Evolutionary conservation across 2,329 filamentous ascomycete genomes (phyloP).

Genomic region (Pestalotiopsis sp.): DNA sequence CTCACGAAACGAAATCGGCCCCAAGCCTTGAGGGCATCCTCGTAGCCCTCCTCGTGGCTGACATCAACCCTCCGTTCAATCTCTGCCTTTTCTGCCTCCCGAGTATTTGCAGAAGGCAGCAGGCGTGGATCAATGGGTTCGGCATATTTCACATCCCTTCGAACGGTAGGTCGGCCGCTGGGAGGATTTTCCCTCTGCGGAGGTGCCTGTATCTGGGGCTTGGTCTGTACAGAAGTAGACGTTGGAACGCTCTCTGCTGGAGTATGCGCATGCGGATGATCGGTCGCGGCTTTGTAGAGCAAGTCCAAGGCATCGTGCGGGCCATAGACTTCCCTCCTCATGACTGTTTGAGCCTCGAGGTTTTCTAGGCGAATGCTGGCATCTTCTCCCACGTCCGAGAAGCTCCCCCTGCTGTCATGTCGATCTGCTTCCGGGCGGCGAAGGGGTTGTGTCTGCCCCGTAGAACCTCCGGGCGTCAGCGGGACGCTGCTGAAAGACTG

Average conservation of each 20-base stretch:
- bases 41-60: constrained; percentile 57
- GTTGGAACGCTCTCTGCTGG: constrained; percentile 27
- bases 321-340: constrained; percentile 78
- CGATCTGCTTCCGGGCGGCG: constrained; percentile 57
- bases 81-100: constrained; percentile 26
- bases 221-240: constrained; percentile 21
- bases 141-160: constrained; percentile 27
- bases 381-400: constrained; percentile 48
- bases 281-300: constrained; percentile 82
- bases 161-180: constrained; percentile 15
- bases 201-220: constrained; percentile 24
- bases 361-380: constrained; percentile 66
- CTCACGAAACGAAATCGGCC: constrained; percentile 91
- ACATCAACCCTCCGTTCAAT: constrained; percentile 51
- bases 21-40: constrained; percentile 84
- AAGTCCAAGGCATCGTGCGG: constrained; percentile 92
- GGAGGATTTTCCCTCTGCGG: constrained; percentile 22
- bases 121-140: constrained; percentile 36
- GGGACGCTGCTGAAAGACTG: constrained; percentile 57
- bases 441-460: constrained; percentile 68
- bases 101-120: constrained; percentile 21
- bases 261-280: constrained; percentile 39
- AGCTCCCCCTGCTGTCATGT: constrained; percentile 35
- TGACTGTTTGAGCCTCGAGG: constrained; percentile 65
- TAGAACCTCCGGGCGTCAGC: constrained; percentile 66